Percentiles rank a stretch among this genome's conserved stretches.
These are phyloP conservation scores for Hygrophorus russula DNA, from an alignment of 768 basidiomycete species.

Conservation along the genomic window DNA sequence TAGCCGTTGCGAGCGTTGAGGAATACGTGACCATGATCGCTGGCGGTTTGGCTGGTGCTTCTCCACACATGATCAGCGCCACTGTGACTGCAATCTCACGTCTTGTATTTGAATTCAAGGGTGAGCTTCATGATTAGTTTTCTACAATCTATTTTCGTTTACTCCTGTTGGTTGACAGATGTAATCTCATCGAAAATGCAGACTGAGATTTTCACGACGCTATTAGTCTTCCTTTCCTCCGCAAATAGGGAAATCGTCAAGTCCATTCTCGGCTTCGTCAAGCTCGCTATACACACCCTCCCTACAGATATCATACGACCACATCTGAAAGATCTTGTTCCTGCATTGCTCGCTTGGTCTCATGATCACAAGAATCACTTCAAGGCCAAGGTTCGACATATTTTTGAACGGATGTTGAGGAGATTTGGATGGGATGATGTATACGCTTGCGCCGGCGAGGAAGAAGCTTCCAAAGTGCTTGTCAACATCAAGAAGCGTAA, in stretches of 20 bases:
- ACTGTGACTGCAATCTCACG: slow-evolving; percentile 91
- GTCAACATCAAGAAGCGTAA: slow-evolving; percentile 94
- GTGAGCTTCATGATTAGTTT: slow-evolving; percentile 26
- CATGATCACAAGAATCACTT: slow-evolving; percentile 99
- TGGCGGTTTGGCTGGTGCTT: slow-evolving; percentile 86
- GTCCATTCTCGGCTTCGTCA: slow-evolving; percentile 89
- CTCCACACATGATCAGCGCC: slow-evolving; percentile 97
- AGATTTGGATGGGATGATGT: slow-evolving; percentile 85
- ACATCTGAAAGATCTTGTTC: slow-evolving; percentile 68
- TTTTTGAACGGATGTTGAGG: slow-evolving; percentile 91
- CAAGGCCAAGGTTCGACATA: slow-evolving; percentile 92
- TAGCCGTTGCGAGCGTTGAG: slow-evolving; percentile 63
- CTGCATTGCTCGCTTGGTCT: slow-evolving; percentile 81
- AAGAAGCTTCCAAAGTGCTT: slow-evolving; percentile 80
- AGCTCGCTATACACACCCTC: slow-evolving; percentile 84
- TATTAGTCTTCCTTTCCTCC: slow-evolving; percentile 85
- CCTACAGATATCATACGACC: slow-evolving; percentile 62
- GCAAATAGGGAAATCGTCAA: slow-evolving; percentile 97
- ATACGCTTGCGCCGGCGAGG: slow-evolving; percentile 59
- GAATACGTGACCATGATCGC: slow-evolving; percentile 97
- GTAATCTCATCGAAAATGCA: slow-evolving; percentile 61
- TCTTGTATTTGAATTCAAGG: slow-evolving; percentile 92
- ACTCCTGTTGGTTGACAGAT: slow-evolving; percentile 31
- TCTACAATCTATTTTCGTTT: not conserved
- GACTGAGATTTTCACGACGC: slow-evolving; percentile 73